Evolutionary conservation across 1,139 yeast species (phyloP), one percentile per base, ranked within the genome.

Genomic region (Citeromyces hawaiiensis): DNA sequence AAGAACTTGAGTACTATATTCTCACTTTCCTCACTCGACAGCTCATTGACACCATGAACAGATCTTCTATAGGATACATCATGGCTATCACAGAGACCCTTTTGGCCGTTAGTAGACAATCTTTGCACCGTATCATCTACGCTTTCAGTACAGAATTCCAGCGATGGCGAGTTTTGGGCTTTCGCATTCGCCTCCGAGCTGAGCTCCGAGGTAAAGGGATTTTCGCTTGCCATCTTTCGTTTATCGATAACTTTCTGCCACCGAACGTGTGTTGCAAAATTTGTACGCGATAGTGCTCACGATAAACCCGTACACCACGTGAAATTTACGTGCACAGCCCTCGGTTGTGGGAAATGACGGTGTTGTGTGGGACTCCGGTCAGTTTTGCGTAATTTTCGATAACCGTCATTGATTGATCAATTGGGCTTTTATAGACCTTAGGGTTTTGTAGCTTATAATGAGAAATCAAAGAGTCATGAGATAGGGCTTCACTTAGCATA

Each of bases 31-130:
- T 82, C 86, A 13, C 70, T 62, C 9, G 68, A 61, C 40, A 91
- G 65, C 53, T 83, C 95, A 56, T 86, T 83, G 35, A 69, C 51
- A 1, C 98, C 98, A 53, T 86, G 82, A 19, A 79, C 61, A 19
- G 78, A 67, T 51, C 88, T 70, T 48, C 96, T 67, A 50, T 74
- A 72, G 17, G 72, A 59, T 21, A 83, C 74, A 45, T 87, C 96
- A 46, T 78, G 87, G 27, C 64, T 66, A 39, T 78, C 73, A 21
- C 70, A 60, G 19, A 88, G 63, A 2, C 97, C 97, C 9, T 56
- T 47, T 2, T 50, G 54, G 9, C 59, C 41, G 48, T 83, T 75
- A 0, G 96, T 81, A 41, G 70, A 71, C 36, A 87, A 64, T 39
- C 77, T 76, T 11, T 55, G 47, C 2, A 71, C 68, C 1, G 88